Percentiles rank a stretch among this genome's conserved stretches.
Conservation (phyloP, 2,329 filamentous ascomycete species). For the Fusarium sp. region DNA sequence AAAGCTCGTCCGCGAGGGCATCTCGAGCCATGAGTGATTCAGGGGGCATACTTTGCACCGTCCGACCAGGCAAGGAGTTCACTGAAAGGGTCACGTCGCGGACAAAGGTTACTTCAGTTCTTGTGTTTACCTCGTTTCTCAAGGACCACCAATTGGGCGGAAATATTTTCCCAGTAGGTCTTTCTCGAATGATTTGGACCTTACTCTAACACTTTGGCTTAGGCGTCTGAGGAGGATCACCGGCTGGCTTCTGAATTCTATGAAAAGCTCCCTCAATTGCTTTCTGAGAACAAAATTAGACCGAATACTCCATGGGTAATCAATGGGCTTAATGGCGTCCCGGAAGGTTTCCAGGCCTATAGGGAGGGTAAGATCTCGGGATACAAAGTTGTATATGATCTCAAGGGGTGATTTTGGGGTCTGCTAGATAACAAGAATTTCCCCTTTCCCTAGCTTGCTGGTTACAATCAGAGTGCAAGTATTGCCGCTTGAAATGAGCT, state of each 20-base stretch:
- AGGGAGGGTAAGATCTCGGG: conserved; percentile 4
- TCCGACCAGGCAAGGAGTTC: conserved; percentile 50
- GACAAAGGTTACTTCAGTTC: conserved; percentile 50
- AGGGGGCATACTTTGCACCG: conserved; percentile 50
- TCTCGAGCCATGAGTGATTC: conserved; percentile 41
- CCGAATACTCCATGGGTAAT: neutral
- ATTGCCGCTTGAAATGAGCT: neutral
- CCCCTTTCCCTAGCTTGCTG: neutral
- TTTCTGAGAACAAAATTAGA: neutral
- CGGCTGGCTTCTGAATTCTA: neutral
- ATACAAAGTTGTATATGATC: neutral
- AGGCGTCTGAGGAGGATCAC: conserved; percentile 1
- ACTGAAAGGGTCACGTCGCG: conserved; percentile 46
- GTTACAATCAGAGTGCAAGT: neutral
- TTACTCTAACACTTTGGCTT: neutral
- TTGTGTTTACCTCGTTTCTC: conserved; percentile 55
- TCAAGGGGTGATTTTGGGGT: neutral
- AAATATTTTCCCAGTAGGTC: neutral
- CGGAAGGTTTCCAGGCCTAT: neutral
- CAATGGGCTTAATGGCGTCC: neutral
- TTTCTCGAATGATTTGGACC: neutral
- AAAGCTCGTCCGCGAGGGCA: conserved; percentile 44
- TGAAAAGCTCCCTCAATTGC: neutral
- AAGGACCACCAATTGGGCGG: conserved; percentile 15
- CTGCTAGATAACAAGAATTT: too few species aligned